Conservation (phyloP, 176 grass and related monocot genomes). For the Chrysopogon serrulatus region DNA sequence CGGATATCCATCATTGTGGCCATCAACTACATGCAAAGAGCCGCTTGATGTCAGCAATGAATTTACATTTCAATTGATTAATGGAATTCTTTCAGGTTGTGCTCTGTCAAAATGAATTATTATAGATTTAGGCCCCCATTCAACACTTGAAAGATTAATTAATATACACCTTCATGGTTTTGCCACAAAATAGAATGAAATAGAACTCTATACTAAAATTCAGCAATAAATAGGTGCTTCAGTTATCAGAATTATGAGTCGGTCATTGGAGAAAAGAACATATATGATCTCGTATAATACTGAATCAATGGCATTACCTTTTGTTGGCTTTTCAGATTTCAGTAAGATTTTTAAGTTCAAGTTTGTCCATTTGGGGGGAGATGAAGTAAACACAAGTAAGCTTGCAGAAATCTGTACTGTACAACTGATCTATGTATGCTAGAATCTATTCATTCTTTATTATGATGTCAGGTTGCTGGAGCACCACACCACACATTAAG, state of each 20-base stretch:
- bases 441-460: constrained; percentile 11
- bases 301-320: constrained; percentile 6
- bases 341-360: constrained; percentile 97
- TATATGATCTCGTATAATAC: neutral
- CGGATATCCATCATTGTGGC: constrained; percentile 84
- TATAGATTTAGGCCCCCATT: neutral
- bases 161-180: neutral
- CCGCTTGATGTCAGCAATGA: constrained; percentile 90
- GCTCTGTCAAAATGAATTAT: constrained; percentile 3
- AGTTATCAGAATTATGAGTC: neutral
- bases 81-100: constrained; percentile 93
- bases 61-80: constrained; percentile 80
- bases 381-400: constrained; percentile 93
- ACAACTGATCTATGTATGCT: neutral
- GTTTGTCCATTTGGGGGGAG: constrained; percentile 95
- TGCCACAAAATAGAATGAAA: neutral
- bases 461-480: constrained; percentile 73
- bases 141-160: neutral
- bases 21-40: constrained; percentile 64
- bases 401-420: neutral
- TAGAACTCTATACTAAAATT: neutral
- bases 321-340: constrained; percentile 66
- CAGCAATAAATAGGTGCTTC: neutral
- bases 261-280: neutral
- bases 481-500: constrained; percentile 56